Conservation (phyloP, 2,329 filamentous ascomycete genomes). For the Alternaria solani region DNA sequence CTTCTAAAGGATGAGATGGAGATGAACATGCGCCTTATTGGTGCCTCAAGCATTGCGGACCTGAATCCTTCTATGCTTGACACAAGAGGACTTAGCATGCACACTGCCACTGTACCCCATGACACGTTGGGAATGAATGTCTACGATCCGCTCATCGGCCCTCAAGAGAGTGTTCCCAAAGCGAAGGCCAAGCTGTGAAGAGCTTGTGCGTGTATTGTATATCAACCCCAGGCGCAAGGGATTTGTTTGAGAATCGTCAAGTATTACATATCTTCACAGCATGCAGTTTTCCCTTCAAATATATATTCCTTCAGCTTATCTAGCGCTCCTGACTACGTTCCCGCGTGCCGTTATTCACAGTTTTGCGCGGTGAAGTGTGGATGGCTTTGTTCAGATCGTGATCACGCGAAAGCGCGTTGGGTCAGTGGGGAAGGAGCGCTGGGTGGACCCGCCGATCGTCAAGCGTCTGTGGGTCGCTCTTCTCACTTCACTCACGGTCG, state of each 20-base stretch:
- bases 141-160: constrained; percentile 61
- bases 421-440: constrained; percentile 11
- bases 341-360: neutral
- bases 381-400: neutral
- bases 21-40: constrained; percentile 98
- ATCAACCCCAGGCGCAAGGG: constrained; percentile 3
- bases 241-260: neutral
- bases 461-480: constrained; percentile 9
- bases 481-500: constrained; percentile 16
- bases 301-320: neutral
- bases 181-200: constrained; percentile 50
- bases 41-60: constrained; percentile 76
- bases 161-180: constrained; percentile 48
- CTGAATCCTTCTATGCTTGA: constrained; percentile 85
- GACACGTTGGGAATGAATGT: constrained; percentile 67
- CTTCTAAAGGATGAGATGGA: constrained; percentile 95
- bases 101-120: constrained; percentile 65
- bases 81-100: constrained; percentile 71
- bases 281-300: neutral
- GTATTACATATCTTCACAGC: neutral
- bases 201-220: constrained; percentile 7
- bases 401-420: constrained; percentile 30
- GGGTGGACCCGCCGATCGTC: constrained; percentile 17
- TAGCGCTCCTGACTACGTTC: too few species aligned
- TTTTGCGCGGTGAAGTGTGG: neutral